Evolutionary conservation across 306 rosid species (phyloP).

Genomic region (Gastrolobium villosum): DNA sequence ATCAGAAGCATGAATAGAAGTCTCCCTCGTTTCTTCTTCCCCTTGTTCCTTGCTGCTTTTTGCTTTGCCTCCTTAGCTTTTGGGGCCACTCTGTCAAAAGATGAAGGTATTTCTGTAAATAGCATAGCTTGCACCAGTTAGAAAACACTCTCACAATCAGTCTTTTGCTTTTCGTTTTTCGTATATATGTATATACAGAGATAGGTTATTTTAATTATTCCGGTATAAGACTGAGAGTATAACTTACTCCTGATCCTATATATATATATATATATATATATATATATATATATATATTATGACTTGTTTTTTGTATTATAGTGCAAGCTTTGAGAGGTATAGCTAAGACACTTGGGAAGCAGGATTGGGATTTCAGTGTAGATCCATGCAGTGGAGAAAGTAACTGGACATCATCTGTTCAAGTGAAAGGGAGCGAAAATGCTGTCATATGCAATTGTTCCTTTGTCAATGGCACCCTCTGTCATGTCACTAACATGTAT

Average conservation of each 20-base stretch:
- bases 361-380: constrained; percentile 55
- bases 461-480: constrained; percentile 31
- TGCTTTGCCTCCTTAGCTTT: constrained; percentile 38
- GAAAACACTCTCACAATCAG: no score
- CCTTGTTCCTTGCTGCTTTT: constrained; percentile 17
- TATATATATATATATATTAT: no score
- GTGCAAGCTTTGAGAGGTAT: constrained; percentile 59
- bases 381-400: constrained; percentile 63
- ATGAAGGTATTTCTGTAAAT: constrained; percentile 50
- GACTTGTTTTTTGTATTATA: neutral
- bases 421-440: constrained; percentile 21
- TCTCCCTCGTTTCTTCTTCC: neutral
- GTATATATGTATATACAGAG: no score
- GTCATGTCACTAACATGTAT: constrained; percentile 69
- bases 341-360: constrained; percentile 61
- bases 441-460: constrained; percentile 55
- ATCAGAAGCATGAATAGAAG: constrained; percentile 9
- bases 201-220: no score
- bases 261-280: no score
- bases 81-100: constrained; percentile 47
- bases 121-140: no score
- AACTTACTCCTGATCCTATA: no score
- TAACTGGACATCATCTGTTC: constrained; percentile 45
- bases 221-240: no score
- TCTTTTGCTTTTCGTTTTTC: no score